Evolutionary conservation across 306 rosid species (phyloP).

Genomic region (Potentilla sterilis): DNA sequence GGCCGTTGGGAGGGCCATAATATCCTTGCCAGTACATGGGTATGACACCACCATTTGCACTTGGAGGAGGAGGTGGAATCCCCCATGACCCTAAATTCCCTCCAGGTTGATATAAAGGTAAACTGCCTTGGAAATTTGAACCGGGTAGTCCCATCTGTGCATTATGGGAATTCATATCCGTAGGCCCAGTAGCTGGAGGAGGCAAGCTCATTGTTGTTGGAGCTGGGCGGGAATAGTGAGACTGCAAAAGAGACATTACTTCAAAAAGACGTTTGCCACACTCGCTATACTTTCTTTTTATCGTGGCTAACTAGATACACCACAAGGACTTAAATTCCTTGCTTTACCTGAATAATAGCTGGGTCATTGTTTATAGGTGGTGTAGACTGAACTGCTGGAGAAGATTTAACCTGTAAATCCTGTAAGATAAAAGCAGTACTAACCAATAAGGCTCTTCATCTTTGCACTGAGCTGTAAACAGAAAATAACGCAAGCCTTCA

Average conservation of each 20-base stretch:
- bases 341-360: conserved; percentile 77
- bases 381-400: conserved; percentile 72
- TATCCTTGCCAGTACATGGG: conserved; percentile 99
- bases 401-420: conserved; percentile 92
- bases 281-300: background rate
- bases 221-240: conserved; percentile 70
- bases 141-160: conserved; percentile 71
- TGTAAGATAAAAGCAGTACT: conserved; percentile 31
- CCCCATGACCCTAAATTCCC: conserved; percentile 85
- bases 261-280: background rate
- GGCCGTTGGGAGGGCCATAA: conserved; percentile 79
- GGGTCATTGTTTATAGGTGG: conserved; percentile 72
- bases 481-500: background rate
- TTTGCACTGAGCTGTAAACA: background rate
- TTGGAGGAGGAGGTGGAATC: conserved; percentile 64
- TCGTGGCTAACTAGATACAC: background rate
- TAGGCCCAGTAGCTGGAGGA: conserved; percentile 58
- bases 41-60: conserved; percentile 76
- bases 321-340: background rate
- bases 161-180: conserved; percentile 63
- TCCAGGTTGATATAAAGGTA: conserved; percentile 89
- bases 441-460: background rate
- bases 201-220: conserved; percentile 59
- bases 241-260: conserved; percentile 48
- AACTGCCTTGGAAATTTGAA: conserved; percentile 61